Evolutionary conservation across 805 yeast genomes (phyloP), one percentile per base, ranked within the genome.

Genomic region (Schwanniomyces yamadae): DNA sequence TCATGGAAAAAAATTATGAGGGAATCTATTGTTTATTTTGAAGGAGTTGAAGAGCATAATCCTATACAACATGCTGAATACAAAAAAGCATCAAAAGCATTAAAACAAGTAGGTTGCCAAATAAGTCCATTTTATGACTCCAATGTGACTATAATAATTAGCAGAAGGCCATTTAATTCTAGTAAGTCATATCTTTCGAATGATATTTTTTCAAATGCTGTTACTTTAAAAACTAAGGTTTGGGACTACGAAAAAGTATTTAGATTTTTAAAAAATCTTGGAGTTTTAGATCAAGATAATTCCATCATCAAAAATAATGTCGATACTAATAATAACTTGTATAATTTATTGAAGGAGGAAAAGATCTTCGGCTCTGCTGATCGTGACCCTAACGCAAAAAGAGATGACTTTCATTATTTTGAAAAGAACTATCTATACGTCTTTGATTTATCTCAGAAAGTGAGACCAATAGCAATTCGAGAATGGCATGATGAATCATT

Each of bases 211-310:
- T 68, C 75, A 35, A 73, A 78, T 43, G 95, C 90, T 4, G 57
- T 63, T 21, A 69, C 66, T 32, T 72, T 71, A 34, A 78, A 77
- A 41, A 75, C 84, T 57, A 87, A 90, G 57, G 84, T 90, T 16
- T 91, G 97, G 96, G 78, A 82, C 25, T 81, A 77, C 50, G 95
- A 87, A 37, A 91, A 90, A 58, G 88, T 90, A 2, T 75, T 80
- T 50, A 66, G 96, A 34, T 90, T 90, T 52, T 70, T 89, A 57
- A 75, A 71, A 42, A 78, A 85, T 56, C 63, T 85, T 49, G 77
- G 68, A 34, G 70, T 54, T 36, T 64, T 32, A 49, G 69, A 52
- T 46, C 37, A 62, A 55, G 46, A 55, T 56, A 43, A 42, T 22
- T 37, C 44, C 30, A 34, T 25, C 9, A 34, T 27, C 23, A 40